Evolutionary conservation across 768 basidiomycete genomes (phyloP).

Genomic region (Boletales sp.): DNA sequence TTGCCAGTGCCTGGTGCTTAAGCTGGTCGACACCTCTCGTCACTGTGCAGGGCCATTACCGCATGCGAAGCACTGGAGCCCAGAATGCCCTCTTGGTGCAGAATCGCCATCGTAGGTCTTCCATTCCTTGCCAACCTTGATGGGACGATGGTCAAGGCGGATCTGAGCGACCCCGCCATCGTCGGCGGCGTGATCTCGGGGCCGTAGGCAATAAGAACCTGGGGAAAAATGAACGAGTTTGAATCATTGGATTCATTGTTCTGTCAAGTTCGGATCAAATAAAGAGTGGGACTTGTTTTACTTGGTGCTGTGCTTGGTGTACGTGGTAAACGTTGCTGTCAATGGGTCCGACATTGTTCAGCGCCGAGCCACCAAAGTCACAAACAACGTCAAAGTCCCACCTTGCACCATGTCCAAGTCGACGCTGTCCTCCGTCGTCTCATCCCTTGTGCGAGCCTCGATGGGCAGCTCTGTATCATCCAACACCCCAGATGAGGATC

Average conservation of each 20-base stretch:
- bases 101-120: conserved; percentile 8
- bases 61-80: conserved; percentile 14
- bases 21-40: not conserved
- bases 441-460: conserved; percentile 71
- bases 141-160: conserved; percentile 4
- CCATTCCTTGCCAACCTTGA: conserved; percentile 13
- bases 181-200: conserved; percentile 1
- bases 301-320: too few relatives aligned
- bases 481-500: conserved; percentile 72
- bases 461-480: conserved; percentile 63
- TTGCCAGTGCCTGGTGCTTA: not conserved
- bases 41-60: conserved; percentile 6
- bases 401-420: conserved; percentile 38
- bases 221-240: not conserved
- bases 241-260: not conserved
- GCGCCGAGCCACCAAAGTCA: conserved; percentile 6
- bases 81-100: not conserved
- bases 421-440: conserved; percentile 82
- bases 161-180: conserved; percentile 5
- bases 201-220: not conserved
- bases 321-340: too few relatives aligned
- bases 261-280: too few relatives aligned
- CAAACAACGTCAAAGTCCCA: conserved; percentile 21
- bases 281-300: too few relatives aligned
- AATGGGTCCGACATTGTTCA: not conserved